Evolutionary conservation across 805 yeast genomes (phyloP), one percentile per base, ranked within the genome.

Genomic region (Ogataea chonburiensis): DNA sequence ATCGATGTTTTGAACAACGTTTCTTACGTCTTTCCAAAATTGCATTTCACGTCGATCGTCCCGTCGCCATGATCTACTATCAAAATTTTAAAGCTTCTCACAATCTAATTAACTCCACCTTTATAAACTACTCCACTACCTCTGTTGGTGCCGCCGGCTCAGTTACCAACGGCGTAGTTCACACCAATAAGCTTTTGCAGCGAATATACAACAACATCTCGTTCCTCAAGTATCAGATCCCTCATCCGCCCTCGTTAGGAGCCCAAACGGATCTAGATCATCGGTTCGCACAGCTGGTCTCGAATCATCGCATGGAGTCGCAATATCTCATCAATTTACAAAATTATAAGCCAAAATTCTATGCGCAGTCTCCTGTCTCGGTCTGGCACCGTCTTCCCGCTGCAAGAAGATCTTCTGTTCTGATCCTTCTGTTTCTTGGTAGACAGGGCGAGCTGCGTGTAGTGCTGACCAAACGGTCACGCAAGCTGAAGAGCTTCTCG

Each of bases 381-480:
- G 61, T 80, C 3, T 84, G 89, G 96, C 71, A 75, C 53, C 58
- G 57, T 20, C 52, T 83, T 7, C 96, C 96, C 0, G 56, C 71
- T 0, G 49, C 68, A 5, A 67, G 97, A 38, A 68, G 96, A 30
- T 81, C 96, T 0, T 79, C 91, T 0, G 96, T 89, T 13, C 68
- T 88, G 50, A 70, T 87, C 0, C 66, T 88, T 12, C 70, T 89
- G 16, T 88, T 85, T 48, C 55, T 79, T 7, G 94, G 94, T 5
- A 64, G 64, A n/a, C 59, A 66, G 28, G 91, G 91, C 2, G 94
- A 87, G 47, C 60, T 88, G 13, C 61, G 91, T 28, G 94, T 86
- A 20, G 67, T 89, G 3, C 61, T 89, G 33, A 89, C 97, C 1
- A 79, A 83, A 49, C 62, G 98, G 43, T 79, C 94, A 3, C 68